These are phyloP conservation scores for Epichloe glyceriae DNA, from an alignment of 2,329 filamentous ascomycete genomes.

Conservation along the genomic window DNA sequence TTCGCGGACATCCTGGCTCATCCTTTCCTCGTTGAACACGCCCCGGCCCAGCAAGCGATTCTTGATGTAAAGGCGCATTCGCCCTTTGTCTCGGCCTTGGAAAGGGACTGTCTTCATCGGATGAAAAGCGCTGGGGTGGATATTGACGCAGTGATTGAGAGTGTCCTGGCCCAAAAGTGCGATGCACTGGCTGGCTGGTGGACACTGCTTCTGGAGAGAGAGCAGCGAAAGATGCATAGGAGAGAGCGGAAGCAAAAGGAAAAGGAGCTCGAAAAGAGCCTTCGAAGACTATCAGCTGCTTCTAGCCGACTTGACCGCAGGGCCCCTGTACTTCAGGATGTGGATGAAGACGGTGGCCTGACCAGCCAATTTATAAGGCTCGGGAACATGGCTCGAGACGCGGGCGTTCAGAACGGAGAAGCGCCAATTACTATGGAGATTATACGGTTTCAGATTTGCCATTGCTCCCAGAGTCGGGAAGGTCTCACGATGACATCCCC, in stretches of 20 bases:
- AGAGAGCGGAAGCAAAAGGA: slow-evolving; percentile 76
- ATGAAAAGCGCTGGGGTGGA: slow-evolving; percentile 93
- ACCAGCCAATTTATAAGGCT: slow-evolving; percentile 30
- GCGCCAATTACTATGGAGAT: slow-evolving; percentile 48
- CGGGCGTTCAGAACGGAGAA: slow-evolving; percentile 67
- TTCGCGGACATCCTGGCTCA: slow-evolving; percentile 78
- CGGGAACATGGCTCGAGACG: slow-evolving; percentile 43
- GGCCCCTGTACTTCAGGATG: slow-evolving; percentile 62
- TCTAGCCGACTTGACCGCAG: slow-evolving; percentile 77
- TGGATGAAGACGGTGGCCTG: slow-evolving; percentile 59
- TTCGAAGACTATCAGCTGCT: slow-evolving; percentile 74
- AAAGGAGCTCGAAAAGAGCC: slow-evolving; percentile 66
- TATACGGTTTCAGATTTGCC: slow-evolving; percentile 62
- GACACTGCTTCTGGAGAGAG: slow-evolving; percentile 87
- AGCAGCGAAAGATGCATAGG: slow-evolving; percentile 71
- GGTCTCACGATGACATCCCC: slow-evolving; percentile 34
- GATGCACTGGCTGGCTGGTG: slow-evolving; percentile 92
- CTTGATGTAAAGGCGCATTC: slow-evolving; percentile 68
- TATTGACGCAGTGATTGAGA: slow-evolving; percentile 88
- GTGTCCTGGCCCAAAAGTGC: slow-evolving; percentile 79
- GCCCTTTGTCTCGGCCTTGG: slow-evolving; percentile 72
- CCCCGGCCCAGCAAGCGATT: slow-evolving; percentile 78
- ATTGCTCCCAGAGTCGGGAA: slow-evolving; percentile 52
- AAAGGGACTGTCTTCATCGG: slow-evolving; percentile 81
- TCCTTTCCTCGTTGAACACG: slow-evolving; percentile 77